Percentiles rank a stretch among this genome's conserved stretches.
These are phyloP conservation scores for Dryas drummondii DNA, from an alignment of 306 rosid species.

Conservation along the genomic window DNA sequence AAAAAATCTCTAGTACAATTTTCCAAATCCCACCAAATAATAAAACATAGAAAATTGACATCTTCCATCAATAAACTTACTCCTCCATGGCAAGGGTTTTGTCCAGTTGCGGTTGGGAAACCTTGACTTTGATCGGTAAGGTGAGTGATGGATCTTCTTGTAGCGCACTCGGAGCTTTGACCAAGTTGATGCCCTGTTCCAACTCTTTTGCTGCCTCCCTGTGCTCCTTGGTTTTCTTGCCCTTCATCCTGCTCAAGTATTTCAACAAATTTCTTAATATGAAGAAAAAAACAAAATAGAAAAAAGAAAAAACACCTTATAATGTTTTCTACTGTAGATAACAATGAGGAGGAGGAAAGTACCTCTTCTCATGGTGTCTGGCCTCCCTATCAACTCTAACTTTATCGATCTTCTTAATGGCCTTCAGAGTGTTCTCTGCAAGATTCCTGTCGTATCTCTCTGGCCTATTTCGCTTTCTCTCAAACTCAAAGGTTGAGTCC, in stretches of 20 bases:
- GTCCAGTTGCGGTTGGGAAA: constrained; percentile 26
- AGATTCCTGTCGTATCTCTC: constrained; percentile 83
- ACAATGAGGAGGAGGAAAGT: not conserved
- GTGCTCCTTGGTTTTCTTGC: constrained; percentile 32
- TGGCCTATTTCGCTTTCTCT: constrained; percentile 87
- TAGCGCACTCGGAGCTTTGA: constrained; percentile 54
- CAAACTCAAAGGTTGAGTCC: constrained; percentile 92
- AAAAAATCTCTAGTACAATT: not conserved
- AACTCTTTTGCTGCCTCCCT: constrained; percentile 27
- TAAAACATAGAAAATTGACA: not conserved
- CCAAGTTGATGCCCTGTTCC: constrained; percentile 19
- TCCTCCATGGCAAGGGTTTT: not conserved
- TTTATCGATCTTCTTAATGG: constrained; percentile 71
- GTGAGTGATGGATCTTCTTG: constrained; percentile 49
- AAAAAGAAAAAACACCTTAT: not conserved
- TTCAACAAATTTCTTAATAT: constrained; percentile 5
- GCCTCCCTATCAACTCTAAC: constrained; percentile 54
- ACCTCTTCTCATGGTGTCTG: constrained; percentile 54
- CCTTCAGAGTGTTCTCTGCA: constrained; percentile 52
- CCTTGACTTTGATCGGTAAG: constrained; percentile 56
- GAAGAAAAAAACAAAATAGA: constrained; percentile 6
- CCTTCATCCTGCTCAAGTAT: constrained; percentile 47
- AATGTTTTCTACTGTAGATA: not conserved
- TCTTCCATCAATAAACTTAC: not conserved
- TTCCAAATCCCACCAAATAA: not conserved